These are phyloP conservation scores for Carpinus fangiana DNA, from an alignment of 306 rosid genomes.

Conservation along the genomic window DNA sequence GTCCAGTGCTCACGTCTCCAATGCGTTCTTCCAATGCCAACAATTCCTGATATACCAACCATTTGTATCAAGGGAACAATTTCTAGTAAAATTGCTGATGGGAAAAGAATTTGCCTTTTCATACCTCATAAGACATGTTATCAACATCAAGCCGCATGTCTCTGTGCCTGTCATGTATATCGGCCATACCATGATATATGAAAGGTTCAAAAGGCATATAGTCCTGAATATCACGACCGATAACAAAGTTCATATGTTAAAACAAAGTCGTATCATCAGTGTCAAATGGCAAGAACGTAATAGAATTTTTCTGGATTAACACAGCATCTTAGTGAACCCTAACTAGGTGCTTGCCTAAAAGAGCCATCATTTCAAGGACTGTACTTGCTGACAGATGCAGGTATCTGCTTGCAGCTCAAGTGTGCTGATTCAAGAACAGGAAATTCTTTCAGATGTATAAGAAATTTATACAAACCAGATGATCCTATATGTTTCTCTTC, in stretches of 20 bases:
- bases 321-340: conserved; percentile 2
- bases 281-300: conserved; percentile 21
- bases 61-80: conserved; percentile 25
- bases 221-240: conserved; percentile 56
- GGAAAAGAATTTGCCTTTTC: conserved; percentile 21
- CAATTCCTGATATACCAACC: conserved; percentile 60
- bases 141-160: conserved; percentile 97
- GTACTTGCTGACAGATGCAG: conserved; percentile 22
- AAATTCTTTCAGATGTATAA: background rate
- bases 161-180: conserved; percentile 87
- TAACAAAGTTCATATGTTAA: background rate
- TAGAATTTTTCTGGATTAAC: conserved; percentile 22
- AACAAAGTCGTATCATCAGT: conserved; percentile 9
- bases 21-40: conserved; percentile 86
- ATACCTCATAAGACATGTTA: conserved; percentile 94
- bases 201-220: conserved; percentile 76
- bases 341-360: conserved; percentile 13
- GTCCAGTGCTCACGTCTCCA: conserved; percentile 81
- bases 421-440: background rate
- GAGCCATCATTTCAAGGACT: conserved; percentile 22
- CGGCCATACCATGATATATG: conserved; percentile 73
- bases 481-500: background rate
- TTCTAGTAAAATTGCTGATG: background rate
- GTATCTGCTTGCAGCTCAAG: conserved; percentile 1
- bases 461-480: background rate